phyloP scores from a whole-genome alignment of 2,329 filamentous ascomycete genomes.

The Colletotrichum salicis region DNA sequence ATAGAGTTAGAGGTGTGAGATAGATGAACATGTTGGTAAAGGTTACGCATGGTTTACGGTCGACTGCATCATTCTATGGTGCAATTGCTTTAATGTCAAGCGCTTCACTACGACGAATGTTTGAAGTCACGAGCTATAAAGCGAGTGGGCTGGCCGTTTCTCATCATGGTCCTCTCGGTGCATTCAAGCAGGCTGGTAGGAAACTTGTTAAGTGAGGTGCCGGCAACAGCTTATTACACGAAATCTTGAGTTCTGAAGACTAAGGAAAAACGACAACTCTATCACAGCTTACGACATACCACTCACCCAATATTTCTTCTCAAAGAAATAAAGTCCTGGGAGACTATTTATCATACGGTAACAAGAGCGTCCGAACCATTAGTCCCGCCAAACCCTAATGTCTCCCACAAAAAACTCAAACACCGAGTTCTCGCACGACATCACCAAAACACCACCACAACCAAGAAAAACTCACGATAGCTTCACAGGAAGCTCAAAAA shows the following conservation, averaged over 20 bases:
- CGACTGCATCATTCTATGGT: neutral
- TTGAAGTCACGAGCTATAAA: neutral
- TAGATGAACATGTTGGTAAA: neutral
- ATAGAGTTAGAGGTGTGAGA: neutral
- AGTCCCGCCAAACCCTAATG: neutral
- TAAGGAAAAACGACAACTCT: too few relatives aligned
- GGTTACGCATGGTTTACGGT: neutral
- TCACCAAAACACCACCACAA: neutral
- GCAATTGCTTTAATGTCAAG: neutral
- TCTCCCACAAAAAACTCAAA: neutral
- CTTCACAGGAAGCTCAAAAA: neutral
- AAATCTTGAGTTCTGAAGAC: too few relatives aligned
- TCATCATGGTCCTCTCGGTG: too few relatives aligned
- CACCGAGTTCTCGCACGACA: too few relatives aligned
- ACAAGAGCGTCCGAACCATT: neutral
- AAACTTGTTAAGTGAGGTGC: too few relatives aligned
- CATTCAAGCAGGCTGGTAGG: too few relatives aligned
- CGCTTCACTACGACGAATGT: neutral
- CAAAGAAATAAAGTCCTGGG: too few relatives aligned
- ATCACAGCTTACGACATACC: too few relatives aligned
- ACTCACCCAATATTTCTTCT: too few relatives aligned
- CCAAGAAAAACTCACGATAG: neutral
- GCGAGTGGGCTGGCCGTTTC: too few relatives aligned
- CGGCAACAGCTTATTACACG: too few relatives aligned
- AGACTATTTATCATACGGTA: neutral